A percentile compares a stretch with the other conserved stretches of the same genome.
Evolutionary conservation across 371 early-diverging fungal species (phyloP).

Genomic region (Batkoa obscura): DNA sequence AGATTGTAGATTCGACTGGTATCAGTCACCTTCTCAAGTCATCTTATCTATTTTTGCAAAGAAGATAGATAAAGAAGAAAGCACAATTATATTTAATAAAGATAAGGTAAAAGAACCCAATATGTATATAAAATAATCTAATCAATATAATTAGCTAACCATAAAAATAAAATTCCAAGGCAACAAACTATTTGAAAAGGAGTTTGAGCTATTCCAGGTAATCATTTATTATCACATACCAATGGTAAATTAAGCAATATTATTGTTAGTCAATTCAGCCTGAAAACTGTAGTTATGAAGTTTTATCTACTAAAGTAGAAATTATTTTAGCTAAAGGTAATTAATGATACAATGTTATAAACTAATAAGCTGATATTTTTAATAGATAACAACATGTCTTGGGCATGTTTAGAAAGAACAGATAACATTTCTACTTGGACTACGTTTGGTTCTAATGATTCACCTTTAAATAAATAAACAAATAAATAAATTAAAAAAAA

Average conservation of each 20-base stretch:
- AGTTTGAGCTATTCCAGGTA: constrained; percentile 8
- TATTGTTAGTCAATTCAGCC: constrained; percentile 55
- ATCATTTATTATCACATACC: not conserved
- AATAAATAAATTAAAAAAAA: too few species aligned
- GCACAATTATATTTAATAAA: constrained; percentile 37
- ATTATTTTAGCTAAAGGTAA: constrained; percentile 53
- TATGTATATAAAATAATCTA: not conserved
- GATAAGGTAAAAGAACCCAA: constrained; percentile 8
- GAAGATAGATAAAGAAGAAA: constrained; percentile 46
- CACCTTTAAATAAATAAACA: too few species aligned
- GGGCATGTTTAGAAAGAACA: constrained; percentile 62
- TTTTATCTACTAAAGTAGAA: constrained; percentile 74
- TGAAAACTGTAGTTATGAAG: constrained; percentile 37
- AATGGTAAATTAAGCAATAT: constrained; percentile 13
- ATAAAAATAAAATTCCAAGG: constrained; percentile 29
- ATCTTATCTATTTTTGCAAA: constrained; percentile 84
- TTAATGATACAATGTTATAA: not conserved
- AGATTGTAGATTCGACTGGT: constrained; percentile 76
- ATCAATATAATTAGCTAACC: not conserved
- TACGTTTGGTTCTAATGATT: constrained; percentile 65
- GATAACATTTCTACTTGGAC: constrained; percentile 49
- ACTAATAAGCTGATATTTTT: not conserved
- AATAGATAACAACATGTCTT: constrained; percentile 54
- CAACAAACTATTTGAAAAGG: constrained; percentile 36
- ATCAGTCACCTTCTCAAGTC: constrained; percentile 61